These are phyloP conservation scores for Tuber calosporum DNA, from an alignment of 495 filamentous ascomycete species.

Conservation along the genomic window DNA sequence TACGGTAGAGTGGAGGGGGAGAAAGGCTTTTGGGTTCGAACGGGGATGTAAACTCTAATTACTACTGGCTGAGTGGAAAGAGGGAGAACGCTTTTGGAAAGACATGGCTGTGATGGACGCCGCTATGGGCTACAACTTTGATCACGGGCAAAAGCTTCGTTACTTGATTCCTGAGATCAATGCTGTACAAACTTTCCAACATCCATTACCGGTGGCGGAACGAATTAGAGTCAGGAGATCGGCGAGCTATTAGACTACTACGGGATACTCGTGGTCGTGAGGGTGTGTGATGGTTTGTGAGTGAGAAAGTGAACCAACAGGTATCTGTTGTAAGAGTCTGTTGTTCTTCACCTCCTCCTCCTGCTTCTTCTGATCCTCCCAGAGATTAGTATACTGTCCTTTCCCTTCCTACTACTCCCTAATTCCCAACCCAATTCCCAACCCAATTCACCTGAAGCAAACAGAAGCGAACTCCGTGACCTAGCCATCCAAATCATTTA, in stretches of 20 bases:
- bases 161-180: background rate
- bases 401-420: background rate
- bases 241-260: background rate
- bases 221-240: background rate
- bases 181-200: background rate
- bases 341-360: background rate
- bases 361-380: background rate
- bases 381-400: background rate
- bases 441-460: background rate
- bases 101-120: background rate
- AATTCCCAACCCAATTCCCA: background rate
- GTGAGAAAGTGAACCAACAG: background rate
- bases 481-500: background rate
- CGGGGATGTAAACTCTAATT: background rate
- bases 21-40: background rate
- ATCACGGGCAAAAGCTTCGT: background rate
- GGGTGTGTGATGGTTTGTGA: background rate
- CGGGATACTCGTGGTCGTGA: background rate
- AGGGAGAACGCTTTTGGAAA: background rate
- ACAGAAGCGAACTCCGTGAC: conserved; percentile 2
- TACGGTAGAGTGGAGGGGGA: background rate
- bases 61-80: background rate
- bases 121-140: background rate
- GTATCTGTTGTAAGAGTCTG: background rate
- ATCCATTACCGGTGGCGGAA: background rate